Conservation (phyloP, 345 rosid species). For the Aquilaria yunnanensis region DNA sequence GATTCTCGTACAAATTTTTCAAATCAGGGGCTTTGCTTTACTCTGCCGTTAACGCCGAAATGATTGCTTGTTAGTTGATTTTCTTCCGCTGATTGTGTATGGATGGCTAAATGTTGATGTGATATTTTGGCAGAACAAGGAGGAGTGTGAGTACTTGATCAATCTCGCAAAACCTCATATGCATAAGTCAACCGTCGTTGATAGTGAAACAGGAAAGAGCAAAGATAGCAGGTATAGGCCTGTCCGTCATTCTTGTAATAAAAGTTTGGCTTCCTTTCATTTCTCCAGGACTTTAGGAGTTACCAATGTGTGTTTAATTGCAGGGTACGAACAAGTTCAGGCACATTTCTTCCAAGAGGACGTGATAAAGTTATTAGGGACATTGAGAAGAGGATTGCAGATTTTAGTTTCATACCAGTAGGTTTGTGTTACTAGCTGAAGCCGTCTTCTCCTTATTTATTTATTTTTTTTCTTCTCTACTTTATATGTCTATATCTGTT, state of each 20-base stretch:
- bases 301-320: background rate
- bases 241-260: background rate
- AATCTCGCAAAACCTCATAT: conserved; percentile 73
- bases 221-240: conserved; percentile 70
- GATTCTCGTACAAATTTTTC: background rate
- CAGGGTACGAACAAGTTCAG: conserved; percentile 93
- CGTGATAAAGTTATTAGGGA: conserved; percentile 62
- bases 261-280: conserved; percentile 1
- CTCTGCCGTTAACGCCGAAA: too few species aligned
- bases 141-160: conserved; percentile 79
- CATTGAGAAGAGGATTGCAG: conserved; percentile 85
- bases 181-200: conserved; percentile 85
- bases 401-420: conserved; percentile 79
- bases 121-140: conserved; percentile 44
- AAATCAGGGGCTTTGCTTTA: background rate
- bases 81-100: background rate
- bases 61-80: too few species aligned
- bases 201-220: conserved; percentile 77
- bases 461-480: background rate
- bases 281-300: background rate
- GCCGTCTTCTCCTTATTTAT: background rate
- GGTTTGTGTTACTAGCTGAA: conserved; percentile 37
- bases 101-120: background rate
- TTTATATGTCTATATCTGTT: background rate
- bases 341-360: conserved; percentile 77